These are phyloP conservation scores for Avena sativa DNA, from an alignment of 176 grass and related monocot species.

Conservation along the genomic window DNA sequence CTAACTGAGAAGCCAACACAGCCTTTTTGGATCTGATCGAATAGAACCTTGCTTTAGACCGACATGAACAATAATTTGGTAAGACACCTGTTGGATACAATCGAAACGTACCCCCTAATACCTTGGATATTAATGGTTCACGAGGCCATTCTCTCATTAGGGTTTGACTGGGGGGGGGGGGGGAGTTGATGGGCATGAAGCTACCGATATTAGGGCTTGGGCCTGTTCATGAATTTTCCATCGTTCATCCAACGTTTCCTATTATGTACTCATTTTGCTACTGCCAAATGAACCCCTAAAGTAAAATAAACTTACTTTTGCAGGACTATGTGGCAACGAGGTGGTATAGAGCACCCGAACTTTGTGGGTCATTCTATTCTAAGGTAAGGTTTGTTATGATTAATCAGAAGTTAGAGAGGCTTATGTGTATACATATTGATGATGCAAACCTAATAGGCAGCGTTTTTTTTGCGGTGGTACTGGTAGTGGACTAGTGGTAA, in stretches of 20 bases:
- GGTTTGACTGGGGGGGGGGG: not conserved
- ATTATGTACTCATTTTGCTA: not conserved
- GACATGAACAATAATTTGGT: too few species aligned
- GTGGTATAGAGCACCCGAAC: constrained; percentile 57
- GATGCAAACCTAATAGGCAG: not conserved
- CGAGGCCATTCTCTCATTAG: not conserved
- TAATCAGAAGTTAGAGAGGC: not conserved
- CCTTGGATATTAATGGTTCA: not conserved
- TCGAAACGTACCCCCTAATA: not conserved
- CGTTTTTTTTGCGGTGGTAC: not conserved
- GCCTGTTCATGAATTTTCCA: not conserved
- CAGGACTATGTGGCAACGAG: constrained; percentile 56
- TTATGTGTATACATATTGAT: not conserved
- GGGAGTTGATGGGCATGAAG: not conserved
- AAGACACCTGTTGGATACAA: too few species aligned
- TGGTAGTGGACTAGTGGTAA: not conserved
- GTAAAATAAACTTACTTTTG: not conserved
- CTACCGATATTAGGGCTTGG: not conserved
- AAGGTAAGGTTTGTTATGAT: constrained; percentile 32
- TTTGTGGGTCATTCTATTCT: constrained; percentile 55
- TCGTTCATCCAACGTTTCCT: not conserved
- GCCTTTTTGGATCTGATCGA: too few species aligned
- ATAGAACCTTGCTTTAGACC: too few species aligned
- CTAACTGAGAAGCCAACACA: too few species aligned
- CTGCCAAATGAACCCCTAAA: not conserved